phyloP scores from a whole-genome alignment of 305 asterid genomes.

The Galium porrigens region DNA sequence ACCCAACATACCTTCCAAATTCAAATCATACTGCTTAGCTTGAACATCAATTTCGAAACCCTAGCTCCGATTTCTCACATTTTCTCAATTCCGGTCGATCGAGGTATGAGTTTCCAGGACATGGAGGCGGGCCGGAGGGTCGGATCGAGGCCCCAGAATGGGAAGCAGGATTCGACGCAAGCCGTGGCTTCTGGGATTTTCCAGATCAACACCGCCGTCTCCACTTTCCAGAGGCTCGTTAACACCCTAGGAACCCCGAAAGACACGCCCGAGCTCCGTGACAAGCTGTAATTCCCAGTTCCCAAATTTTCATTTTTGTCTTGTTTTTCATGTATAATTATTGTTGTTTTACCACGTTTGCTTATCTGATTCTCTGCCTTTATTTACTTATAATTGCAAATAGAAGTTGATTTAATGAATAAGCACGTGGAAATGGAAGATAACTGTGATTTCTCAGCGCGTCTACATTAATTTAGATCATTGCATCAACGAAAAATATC shows the following conservation, averaged over 20 bases:
- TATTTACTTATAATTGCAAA: not conserved
- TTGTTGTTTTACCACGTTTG: not conserved
- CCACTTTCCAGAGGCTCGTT: constrained; percentile 66
- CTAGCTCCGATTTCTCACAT: not conserved
- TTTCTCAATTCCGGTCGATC: not conserved
- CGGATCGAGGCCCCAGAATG: constrained; percentile 9
- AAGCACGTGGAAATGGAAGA: not conserved
- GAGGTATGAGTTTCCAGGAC: constrained; percentile 8
- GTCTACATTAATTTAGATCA: no score
- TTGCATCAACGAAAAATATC: no score
- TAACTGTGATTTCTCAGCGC: not conserved
- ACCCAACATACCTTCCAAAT: not conserved
- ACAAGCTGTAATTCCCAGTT: constrained; percentile 38
- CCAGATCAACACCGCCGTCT: constrained; percentile 66
- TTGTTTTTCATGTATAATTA: constrained; percentile 7
- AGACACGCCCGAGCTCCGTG: constrained; percentile 68
- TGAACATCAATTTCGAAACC: not conserved
- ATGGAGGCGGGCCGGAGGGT: constrained; percentile 5
- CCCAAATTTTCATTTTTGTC: not conserved
- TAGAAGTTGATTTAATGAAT: not conserved
- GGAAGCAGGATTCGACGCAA: constrained; percentile 48
- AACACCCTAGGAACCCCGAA: constrained; percentile 71
- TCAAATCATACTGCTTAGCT: not conserved
- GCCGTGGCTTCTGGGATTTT: constrained; percentile 68
- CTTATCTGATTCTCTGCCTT: not conserved